Percentiles rank a stretch among this genome's conserved stretches.
Evolutionary conservation across 2,329 filamentous ascomycete species (phyloP).

Genomic region (Penicillium corylophilum): DNA sequence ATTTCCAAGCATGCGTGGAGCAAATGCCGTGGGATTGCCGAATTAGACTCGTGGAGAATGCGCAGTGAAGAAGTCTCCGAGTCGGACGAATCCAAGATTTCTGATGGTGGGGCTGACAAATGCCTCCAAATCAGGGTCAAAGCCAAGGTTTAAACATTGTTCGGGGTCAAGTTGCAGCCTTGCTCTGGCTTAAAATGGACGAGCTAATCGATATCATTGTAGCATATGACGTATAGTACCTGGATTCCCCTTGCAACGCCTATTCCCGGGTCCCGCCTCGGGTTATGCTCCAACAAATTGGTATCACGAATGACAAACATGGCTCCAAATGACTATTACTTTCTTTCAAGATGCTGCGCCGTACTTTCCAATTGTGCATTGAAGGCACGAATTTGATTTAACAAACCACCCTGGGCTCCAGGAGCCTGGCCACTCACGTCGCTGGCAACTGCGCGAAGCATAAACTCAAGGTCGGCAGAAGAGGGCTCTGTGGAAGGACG

Average conservation of each 20-base stretch:
- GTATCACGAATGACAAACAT: conserved; percentile 5
- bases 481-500: conserved; percentile 24
- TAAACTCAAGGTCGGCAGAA: conserved; percentile 42
- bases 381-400: conserved; percentile 43
- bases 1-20: not conserved
- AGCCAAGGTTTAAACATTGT: no score
- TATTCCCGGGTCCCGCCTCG: not conserved
- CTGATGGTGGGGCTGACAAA: not conserved
- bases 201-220: not conserved
- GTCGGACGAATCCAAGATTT: not conserved
- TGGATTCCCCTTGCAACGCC: not conserved
- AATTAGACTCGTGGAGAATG: not conserved
- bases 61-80: conserved; percentile 4
- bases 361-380: conserved; percentile 45
- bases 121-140: not conserved
- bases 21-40: not conserved
- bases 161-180: no score
- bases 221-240: not conserved
- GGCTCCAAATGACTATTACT: conserved; percentile 9
- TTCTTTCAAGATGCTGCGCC: conserved; percentile 28
- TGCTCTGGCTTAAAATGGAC: not conserved
- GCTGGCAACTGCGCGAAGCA: conserved; percentile 42
- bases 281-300: not conserved
- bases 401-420: conserved; percentile 40
- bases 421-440: conserved; percentile 42